Conservation (phyloP, 495 filamentous ascomycete genomes). For the Lepraria neglecta region DNA sequence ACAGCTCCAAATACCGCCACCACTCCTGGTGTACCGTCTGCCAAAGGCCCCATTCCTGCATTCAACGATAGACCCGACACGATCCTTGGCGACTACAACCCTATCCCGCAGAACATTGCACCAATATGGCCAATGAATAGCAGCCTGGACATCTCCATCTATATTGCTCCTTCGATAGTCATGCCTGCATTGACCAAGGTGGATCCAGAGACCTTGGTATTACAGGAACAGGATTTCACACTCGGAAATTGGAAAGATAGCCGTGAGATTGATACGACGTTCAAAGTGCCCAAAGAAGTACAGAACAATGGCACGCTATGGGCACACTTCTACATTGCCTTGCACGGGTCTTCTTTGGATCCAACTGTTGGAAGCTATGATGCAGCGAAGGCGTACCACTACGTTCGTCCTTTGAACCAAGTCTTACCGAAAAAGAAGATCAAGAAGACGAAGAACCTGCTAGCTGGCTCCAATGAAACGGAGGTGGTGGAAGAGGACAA, state of each 20-base stretch:
- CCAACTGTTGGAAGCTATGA: constrained; percentile 67
- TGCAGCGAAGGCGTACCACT: constrained; percentile 67
- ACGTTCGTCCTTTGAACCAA: constrained; percentile 76
- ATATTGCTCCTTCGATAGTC: constrained; percentile 67
- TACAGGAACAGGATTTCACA: constrained; percentile 75
- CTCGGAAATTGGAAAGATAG: constrained; percentile 75
- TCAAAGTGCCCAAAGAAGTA: constrained; percentile 69
- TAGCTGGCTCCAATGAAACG: constrained; percentile 52
- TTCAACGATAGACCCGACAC: constrained; percentile 57
- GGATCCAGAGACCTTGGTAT: constrained; percentile 52
- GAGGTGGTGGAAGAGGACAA: constrained; percentile 46
- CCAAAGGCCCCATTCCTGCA: constrained; percentile 49
- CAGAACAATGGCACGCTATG: constrained; percentile 91
- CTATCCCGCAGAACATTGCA: constrained; percentile 66
- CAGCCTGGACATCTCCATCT: constrained; percentile 74
- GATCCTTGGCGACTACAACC: constrained; percentile 58
- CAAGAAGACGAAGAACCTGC: constrained; percentile 81
- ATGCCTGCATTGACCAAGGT: constrained; percentile 58
- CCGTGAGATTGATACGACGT: constrained; percentile 67
- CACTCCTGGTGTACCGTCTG: constrained; percentile 40
- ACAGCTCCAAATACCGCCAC: constrained; percentile 40
- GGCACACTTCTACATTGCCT: constrained; percentile 83
- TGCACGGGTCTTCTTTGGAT: constrained; percentile 68
- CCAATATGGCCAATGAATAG: constrained; percentile 84
- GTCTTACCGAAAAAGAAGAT: constrained; percentile 89